Evolutionary conservation across 176 grass and related monocot genomes (phyloP).

Genomic region (Pharus latifolius): DNA sequence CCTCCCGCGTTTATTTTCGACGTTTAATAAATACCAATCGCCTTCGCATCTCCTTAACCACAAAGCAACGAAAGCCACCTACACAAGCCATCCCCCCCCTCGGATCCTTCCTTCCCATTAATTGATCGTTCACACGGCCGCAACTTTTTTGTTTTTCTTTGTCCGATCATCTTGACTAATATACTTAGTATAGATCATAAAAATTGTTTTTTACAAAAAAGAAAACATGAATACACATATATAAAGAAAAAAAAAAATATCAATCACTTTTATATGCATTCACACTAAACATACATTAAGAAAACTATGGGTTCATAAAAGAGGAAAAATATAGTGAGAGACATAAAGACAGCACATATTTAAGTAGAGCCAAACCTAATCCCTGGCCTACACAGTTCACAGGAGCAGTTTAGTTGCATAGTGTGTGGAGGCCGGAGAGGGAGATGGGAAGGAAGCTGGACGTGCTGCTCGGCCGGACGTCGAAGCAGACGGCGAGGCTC

Average conservation of each 20-base stretch:
- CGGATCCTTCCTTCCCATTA: background rate
- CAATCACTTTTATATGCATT: too few relatives aligned
- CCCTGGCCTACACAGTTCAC: background rate
- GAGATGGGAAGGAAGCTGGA: constrained; percentile 73
- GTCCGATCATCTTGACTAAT: too few relatives aligned
- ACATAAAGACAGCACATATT: too few relatives aligned
- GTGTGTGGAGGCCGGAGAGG: background rate
- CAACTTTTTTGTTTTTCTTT: too few relatives aligned
- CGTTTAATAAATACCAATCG: constrained; percentile 17
- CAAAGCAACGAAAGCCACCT: constrained; percentile 35
- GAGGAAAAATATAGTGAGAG: too few relatives aligned
- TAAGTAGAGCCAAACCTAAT: too few relatives aligned
- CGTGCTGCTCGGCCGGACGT: constrained; percentile 53
- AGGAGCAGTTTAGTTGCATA: background rate
- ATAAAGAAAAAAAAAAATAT: too few relatives aligned
- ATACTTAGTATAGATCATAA: too few relatives aligned
- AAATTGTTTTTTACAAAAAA: too few relatives aligned
- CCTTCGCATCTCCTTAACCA: constrained; percentile 20
- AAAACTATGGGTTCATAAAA: too few relatives aligned
- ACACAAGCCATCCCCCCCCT: background rate
- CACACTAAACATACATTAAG: too few relatives aligned
- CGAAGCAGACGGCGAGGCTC: constrained; percentile 55
- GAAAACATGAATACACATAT: too few relatives aligned
- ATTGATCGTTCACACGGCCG: background rate
- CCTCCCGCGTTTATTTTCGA: constrained; percentile 1